Conservation (phyloP, 306 rosid genomes). For the Hippophae rhamnoides region DNA sequence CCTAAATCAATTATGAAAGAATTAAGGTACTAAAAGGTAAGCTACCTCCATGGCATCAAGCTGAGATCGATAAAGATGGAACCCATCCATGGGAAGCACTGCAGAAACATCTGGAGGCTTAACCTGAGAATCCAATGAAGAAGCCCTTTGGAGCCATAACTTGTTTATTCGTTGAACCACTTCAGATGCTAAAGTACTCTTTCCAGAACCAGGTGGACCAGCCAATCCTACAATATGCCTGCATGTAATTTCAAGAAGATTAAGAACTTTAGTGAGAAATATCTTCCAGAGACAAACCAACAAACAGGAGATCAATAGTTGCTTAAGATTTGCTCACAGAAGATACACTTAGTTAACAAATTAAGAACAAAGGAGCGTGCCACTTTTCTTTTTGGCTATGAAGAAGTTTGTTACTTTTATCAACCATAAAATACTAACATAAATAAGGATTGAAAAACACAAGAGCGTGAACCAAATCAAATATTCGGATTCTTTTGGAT, state of each 20-base stretch:
- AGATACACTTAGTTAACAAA: background rate
- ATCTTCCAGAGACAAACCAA: slow-evolving; percentile 3
- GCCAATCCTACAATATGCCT: slow-evolving; percentile 78
- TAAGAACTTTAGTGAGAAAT: slow-evolving; percentile 14
- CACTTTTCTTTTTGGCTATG: background rate
- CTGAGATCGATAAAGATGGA: slow-evolving; percentile 79
- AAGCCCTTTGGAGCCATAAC: slow-evolving; percentile 53
- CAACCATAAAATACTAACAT: background rate
- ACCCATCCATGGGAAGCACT: slow-evolving; percentile 88
- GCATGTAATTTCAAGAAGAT: slow-evolving; percentile 16
- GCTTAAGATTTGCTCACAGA: background rate
- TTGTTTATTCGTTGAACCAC: slow-evolving; percentile 60
- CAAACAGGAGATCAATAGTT: background rate
- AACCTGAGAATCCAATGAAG: slow-evolving; percentile 54
- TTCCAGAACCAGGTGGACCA: slow-evolving; percentile 97
- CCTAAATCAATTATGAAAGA: slow-evolving; percentile 13
- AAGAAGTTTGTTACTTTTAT: too few relatives aligned
- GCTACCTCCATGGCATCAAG: slow-evolving; percentile 85
- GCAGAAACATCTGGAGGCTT: slow-evolving; percentile 51
- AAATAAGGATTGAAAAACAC: background rate
- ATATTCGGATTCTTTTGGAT: background rate
- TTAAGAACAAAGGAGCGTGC: background rate
- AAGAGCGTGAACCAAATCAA: background rate
- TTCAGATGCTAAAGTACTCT: slow-evolving; percentile 70
- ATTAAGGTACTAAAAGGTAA: slow-evolving; percentile 17